Base-by-base conservation (phyloP, 352 stramenopile species). In the Phytophthora fragariaefolia region DNA sequence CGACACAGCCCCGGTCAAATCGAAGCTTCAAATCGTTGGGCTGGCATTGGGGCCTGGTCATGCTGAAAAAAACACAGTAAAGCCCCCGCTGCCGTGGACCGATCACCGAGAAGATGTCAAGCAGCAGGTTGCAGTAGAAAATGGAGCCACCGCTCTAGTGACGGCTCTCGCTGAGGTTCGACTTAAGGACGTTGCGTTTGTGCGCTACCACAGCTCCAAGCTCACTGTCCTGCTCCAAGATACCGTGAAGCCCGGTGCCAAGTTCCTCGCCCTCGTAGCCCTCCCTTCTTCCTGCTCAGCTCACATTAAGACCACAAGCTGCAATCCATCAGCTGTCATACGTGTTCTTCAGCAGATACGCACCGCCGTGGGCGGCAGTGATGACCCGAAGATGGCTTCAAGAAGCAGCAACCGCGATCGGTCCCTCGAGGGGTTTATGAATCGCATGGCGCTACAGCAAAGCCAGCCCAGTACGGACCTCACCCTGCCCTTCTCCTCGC, bases 191-290 rank as follows among this genome's bases (percentile, higher is more conserved):
- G 62, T 71, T n/a, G 49, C 77, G 22, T 91, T 89, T 42, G 82
- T 93, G 10, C 81, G 85, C 9, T 93, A 92, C 53, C 83, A 93
- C 68, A 82, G 79, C 58, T 92, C 85, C 52, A 92, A 93, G 56
- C 81, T 93, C 49, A 93, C 85, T 2, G 79, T 92, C 23, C 57
- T 93, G 26, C 71, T 93, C 27, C 85, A 93, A 63, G 85, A 93
- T 42, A 92, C 83, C 5, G 54, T 92, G n/a, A 88, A 88, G n/a
- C 51, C 70, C 5, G 76, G 61, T 6, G 67, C 80, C 32, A 92
- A 90, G 55, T 85, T 89, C 46, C 70, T 92, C 4, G 57, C 49
- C 10, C 48, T 92, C 4, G 76, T 76, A 0, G 67, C 68, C 17
- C 50, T 92, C 1, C 77, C 79, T 23, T 66, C 66, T 30, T 72